phyloP scores from a whole-genome alignment of 2,329 filamentous ascomycete genomes.

The Colletotrichum musicola region DNA sequence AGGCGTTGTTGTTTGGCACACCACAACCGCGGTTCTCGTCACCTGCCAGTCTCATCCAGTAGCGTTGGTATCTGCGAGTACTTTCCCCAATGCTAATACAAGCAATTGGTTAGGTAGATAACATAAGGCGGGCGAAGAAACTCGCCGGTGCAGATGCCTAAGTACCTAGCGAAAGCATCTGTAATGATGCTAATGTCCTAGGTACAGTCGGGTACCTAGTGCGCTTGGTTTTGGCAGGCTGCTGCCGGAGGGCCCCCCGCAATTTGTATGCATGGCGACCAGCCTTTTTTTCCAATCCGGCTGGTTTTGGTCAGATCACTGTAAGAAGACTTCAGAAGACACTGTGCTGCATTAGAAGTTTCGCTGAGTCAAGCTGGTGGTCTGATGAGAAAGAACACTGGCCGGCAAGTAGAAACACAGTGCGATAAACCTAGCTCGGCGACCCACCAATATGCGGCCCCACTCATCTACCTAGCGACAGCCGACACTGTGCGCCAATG shows the following conservation, averaged over 20 bases:
- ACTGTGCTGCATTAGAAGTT: slow-evolving; percentile 17
- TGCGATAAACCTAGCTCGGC: background rate
- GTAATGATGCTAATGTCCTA: no score
- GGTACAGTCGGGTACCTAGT: no score
- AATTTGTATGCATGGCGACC: slow-evolving; percentile 21
- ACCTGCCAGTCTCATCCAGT: no score
- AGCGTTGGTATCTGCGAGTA: background rate
- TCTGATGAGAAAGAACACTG: slow-evolving; percentile 1
- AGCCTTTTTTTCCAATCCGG: slow-evolving; percentile 19
- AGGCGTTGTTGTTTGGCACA: no score
- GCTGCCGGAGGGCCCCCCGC: slow-evolving; percentile 31
- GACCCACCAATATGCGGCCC: background rate
- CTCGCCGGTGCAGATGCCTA: no score
- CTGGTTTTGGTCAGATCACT: slow-evolving; percentile 25
- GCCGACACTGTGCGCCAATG: slow-evolving; percentile 18
- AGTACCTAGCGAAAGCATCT: no score
- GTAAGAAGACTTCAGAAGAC: slow-evolving; percentile 7
- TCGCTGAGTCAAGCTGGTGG: slow-evolving; percentile 10
- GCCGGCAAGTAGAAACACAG: background rate
- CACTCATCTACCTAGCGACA: background rate
- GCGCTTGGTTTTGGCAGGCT: slow-evolving; percentile 10
- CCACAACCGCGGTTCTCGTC: no score
- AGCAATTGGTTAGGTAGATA: no score
- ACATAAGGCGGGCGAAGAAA: no score
- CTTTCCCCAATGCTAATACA: background rate